Conservation (phyloP, 108 stramenopile genomes). For the Skeletonema grethae region DNA sequence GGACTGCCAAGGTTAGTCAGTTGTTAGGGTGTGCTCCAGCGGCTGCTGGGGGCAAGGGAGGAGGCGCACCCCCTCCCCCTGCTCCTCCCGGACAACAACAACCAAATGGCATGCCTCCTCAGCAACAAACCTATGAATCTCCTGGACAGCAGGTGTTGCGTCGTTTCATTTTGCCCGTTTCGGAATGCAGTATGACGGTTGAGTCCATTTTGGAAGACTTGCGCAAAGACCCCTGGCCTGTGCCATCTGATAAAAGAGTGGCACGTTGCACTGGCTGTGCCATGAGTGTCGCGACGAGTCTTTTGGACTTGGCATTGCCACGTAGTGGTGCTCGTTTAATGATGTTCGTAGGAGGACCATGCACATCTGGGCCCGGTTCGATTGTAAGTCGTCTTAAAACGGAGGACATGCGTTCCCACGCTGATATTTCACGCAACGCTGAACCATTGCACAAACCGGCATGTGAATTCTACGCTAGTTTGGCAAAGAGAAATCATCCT, state of each 20-base stretch:
- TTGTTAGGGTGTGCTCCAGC: slow-evolving; percentile 68
- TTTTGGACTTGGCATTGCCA: slow-evolving; percentile 91
- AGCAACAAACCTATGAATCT: slow-evolving; percentile 29
- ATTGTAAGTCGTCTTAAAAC: slow-evolving; percentile 89
- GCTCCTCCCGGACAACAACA: slow-evolving; percentile 46
- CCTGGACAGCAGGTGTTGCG: slow-evolving; percentile 75
- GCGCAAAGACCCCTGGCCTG: slow-evolving; percentile 97
- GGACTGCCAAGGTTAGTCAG: slow-evolving; percentile 82
- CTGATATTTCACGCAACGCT: slow-evolving; percentile 89
- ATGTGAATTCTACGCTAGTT: slow-evolving; percentile 89
- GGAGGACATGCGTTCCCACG: slow-evolving; percentile 93
- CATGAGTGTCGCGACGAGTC: slow-evolving; percentile 82
- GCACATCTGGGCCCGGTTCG: slow-evolving; percentile 95
- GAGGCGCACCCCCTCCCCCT: slow-evolving; percentile 33
- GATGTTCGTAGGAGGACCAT: slow-evolving; percentile 97
- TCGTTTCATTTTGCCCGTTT: slow-evolving; percentile 92
- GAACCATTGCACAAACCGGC: slow-evolving; percentile 92
- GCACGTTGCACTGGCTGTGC: slow-evolving; percentile 95
- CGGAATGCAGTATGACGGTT: slow-evolving; percentile 90
- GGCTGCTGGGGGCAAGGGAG: slow-evolving; percentile 12
- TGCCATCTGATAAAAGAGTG: slow-evolving; percentile 86
- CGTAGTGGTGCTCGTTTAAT: slow-evolving; percentile 93
- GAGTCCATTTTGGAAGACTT: slow-evolving; percentile 97
- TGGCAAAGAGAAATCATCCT: slow-evolving; percentile 57
- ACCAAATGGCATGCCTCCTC: slow-evolving; percentile 28